Evolutionary conservation across 495 filamentous ascomycete genomes (phyloP).

Genomic region (Neurospora hispaniola): DNA sequence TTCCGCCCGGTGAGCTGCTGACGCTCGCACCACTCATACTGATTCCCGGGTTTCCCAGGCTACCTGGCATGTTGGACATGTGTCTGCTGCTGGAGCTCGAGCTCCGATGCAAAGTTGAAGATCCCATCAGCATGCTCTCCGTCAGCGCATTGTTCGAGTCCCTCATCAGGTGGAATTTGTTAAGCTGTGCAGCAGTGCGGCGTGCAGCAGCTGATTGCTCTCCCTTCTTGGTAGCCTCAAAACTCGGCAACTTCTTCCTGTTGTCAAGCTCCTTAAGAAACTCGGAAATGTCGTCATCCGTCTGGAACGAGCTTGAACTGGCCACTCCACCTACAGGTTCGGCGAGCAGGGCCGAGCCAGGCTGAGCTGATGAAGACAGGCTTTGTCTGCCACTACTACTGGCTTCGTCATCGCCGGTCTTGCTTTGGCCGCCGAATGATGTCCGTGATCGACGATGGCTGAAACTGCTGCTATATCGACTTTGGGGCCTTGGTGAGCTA

Average conservation of each 20-base stretch:
- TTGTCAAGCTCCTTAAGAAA: constrained; percentile 80
- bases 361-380: constrained; percentile 73
- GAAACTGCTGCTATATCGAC: constrained; percentile 65
- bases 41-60: constrained; percentile 63
- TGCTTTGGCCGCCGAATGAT: constrained; percentile 60
- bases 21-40: constrained; percentile 52
- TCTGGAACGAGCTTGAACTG: constrained; percentile 70
- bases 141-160: constrained; percentile 78
- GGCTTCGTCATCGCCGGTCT: constrained; percentile 66
- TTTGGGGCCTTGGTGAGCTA: constrained; percentile 59
- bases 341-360: constrained; percentile 71
- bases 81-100: constrained; percentile 78
- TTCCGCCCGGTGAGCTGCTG: constrained; percentile 72
- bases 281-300: constrained; percentile 85
- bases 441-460: constrained; percentile 62
- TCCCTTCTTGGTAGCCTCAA: constrained; percentile 44
- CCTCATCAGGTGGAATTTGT: constrained; percentile 70
- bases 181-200: constrained; percentile 57
- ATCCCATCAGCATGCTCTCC: constrained; percentile 73
- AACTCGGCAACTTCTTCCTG: constrained; percentile 66
- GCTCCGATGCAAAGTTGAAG: constrained; percentile 68
- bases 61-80: constrained; percentile 61
- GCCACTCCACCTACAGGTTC: constrained; percentile 53
- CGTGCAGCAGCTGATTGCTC: constrained; percentile 48
- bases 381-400: constrained; percentile 81